These are phyloP conservation scores for Komagataella ulmi DNA, from an alignment of 805 yeast species.

Conservation along the genomic window DNA sequence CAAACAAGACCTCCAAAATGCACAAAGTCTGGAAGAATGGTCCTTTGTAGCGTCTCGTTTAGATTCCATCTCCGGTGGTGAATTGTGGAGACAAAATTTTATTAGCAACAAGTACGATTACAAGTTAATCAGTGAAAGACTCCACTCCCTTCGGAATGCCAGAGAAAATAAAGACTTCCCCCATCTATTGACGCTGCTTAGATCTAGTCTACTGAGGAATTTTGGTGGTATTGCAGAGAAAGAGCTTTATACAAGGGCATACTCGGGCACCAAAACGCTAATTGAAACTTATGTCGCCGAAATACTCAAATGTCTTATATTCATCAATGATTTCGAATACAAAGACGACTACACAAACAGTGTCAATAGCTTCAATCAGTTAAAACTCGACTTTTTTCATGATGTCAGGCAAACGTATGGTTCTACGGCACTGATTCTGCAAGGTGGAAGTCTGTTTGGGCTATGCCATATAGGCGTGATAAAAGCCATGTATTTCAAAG, in stretches of 20 bases:
- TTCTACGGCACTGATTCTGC: constrained; percentile 77
- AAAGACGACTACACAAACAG: constrained; percentile 11
- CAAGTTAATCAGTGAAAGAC: constrained; percentile 62
- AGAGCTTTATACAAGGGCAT: constrained; percentile 65
- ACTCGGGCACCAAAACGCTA: constrained; percentile 76
- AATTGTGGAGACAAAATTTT: constrained; percentile 72
- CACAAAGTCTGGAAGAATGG: constrained; percentile 62
- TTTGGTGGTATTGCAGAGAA: constrained; percentile 84
- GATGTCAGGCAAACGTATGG: constrained; percentile 85
- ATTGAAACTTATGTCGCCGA: constrained; percentile 81
- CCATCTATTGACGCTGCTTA: constrained; percentile 46
- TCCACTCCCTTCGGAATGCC: constrained; percentile 48
- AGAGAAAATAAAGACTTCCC: constrained; percentile 43
- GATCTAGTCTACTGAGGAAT: constrained; percentile 79
- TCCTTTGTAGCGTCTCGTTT: constrained; percentile 33
- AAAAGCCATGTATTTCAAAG: constrained; percentile 62
- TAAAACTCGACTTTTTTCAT: constrained; percentile 64
- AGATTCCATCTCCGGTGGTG: constrained; percentile 39
- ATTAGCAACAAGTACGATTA: constrained; percentile 76
- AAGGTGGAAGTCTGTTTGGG: constrained; percentile 94
- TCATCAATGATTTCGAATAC: constrained; percentile 30
- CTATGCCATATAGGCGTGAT: constrained; percentile 90
- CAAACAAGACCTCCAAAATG: constrained; percentile 32
- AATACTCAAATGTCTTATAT: constrained; percentile 55
- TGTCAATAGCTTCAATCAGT: constrained; percentile 36